Evolutionary conservation across 331 rosid genomes (phyloP).

Genomic region (Malus hybrid): DNA sequence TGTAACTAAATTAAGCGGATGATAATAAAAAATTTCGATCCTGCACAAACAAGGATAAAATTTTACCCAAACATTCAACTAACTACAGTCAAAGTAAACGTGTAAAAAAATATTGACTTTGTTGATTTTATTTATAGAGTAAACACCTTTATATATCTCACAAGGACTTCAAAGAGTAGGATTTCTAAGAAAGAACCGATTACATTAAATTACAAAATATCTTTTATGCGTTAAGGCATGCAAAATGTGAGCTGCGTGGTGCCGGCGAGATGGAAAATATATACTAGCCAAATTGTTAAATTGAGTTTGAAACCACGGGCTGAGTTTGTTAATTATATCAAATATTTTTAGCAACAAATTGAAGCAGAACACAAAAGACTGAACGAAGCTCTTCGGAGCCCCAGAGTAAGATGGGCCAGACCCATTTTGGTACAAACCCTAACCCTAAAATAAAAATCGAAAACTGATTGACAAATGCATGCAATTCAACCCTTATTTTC

Average conservation of each 20-base stretch:
- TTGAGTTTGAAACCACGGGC: neutral
- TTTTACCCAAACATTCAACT: too few species aligned
- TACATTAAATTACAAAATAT: neutral
- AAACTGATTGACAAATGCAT: neutral
- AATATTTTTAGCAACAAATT: neutral
- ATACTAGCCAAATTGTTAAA: neutral
- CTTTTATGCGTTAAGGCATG: neutral
- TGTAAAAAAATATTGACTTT: too few species aligned
- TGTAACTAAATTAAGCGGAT: too few species aligned
- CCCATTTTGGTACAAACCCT: neutral
- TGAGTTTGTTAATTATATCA: neutral
- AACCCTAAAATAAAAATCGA: neutral
- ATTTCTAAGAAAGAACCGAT: neutral
- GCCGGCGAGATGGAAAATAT: neutral
- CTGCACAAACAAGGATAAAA: too few species aligned
- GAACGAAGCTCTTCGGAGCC: neutral
- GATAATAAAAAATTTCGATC: too few species aligned
- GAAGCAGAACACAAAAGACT: neutral
- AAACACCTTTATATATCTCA: too few species aligned
- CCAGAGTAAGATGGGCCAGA: neutral
- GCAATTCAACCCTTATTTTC: neutral
- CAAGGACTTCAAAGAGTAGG: neutral
- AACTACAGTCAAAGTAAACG: too few species aligned
- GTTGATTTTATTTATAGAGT: too few species aligned
- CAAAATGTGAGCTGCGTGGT: neutral